phyloP scores from a whole-genome alignment of 2,329 filamentous ascomycete species.

The Ophiostoma sp. region DNA sequence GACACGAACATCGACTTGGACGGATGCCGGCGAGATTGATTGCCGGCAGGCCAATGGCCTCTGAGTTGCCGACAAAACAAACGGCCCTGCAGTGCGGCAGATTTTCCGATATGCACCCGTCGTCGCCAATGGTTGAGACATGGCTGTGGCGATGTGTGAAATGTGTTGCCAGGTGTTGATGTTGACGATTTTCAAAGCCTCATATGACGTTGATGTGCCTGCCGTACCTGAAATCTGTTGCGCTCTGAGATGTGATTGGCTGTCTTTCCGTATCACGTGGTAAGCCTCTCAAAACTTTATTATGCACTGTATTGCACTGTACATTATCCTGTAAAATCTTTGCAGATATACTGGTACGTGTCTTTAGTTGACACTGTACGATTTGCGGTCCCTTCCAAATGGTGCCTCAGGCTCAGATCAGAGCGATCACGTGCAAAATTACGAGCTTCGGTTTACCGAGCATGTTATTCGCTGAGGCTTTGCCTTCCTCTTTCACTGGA shows the following conservation, averaged over 20 bases:
- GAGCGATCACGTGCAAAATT: slow-evolving; percentile 13
- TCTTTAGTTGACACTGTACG: background rate
- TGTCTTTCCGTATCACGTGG: background rate
- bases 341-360: too few relatives aligned
- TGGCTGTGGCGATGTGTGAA: background rate
- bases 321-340: too few relatives aligned
- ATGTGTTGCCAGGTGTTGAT: background rate
- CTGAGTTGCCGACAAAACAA: background rate
- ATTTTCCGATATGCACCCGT: background rate
- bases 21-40: background rate
- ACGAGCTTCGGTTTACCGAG: slow-evolving; percentile 18
- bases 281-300: background rate
- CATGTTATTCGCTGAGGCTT: slow-evolving; percentile 25
- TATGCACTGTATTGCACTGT: background rate
- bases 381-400: background rate
- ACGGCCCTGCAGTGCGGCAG: background rate
- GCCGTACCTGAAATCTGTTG: background rate
- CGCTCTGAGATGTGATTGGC: background rate
- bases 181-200: background rate
- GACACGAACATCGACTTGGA: background rate
- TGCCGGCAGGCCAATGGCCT: background rate
- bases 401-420: slow-evolving; percentile 26
- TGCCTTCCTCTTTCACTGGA: background rate
- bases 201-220: background rate
- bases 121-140: background rate